Percentiles rank a stretch among this genome's conserved stretches.
Conservation (phyloP, 139 green algal species). For the Auxenochlorella pyrenoidosa region DNA sequence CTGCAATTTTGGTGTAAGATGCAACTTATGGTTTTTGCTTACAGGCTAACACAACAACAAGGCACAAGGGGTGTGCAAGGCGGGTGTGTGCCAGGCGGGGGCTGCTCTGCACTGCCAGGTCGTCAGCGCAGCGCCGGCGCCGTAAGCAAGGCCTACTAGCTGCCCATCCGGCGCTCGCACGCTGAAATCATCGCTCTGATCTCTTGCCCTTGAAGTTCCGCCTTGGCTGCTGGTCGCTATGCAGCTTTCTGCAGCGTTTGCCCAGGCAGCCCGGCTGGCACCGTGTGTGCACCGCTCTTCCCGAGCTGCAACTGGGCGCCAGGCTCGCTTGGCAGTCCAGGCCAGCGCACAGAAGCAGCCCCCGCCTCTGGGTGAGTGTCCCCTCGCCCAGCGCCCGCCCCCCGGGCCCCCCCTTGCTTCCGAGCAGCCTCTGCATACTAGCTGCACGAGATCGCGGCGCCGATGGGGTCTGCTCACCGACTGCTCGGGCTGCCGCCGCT, state of each 20-base stretch:
- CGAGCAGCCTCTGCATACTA: neutral
- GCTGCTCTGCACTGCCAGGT: too few species aligned
- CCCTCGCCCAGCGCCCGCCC: neutral
- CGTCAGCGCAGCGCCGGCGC: too few species aligned
- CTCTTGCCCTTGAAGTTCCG: neutral
- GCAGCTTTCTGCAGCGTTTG: neutral
- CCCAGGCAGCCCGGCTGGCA: neutral
- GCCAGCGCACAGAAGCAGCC: constrained; percentile 17
- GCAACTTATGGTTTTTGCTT: too few species aligned
- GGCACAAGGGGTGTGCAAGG: too few species aligned
- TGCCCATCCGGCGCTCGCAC: too few species aligned
- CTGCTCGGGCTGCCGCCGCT: too few species aligned
- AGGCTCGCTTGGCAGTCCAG: neutral
- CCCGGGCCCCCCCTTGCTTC: neutral
- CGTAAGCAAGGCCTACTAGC: neutral
- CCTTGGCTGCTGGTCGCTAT: neutral
- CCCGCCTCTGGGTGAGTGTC: neutral
- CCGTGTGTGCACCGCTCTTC: neutral
- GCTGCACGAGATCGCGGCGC: neutral
- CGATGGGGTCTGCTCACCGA: neutral
- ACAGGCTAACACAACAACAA: too few species aligned
- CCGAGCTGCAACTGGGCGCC: neutral
- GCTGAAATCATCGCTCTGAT: neutral
- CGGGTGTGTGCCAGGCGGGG: too few species aligned
- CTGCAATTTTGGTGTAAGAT: too few species aligned